A percentile compares a stretch with the other conserved stretches of the same genome.
Conservation (phyloP, 106 monocot species). For the Hemerocallis citrina region DNA sequence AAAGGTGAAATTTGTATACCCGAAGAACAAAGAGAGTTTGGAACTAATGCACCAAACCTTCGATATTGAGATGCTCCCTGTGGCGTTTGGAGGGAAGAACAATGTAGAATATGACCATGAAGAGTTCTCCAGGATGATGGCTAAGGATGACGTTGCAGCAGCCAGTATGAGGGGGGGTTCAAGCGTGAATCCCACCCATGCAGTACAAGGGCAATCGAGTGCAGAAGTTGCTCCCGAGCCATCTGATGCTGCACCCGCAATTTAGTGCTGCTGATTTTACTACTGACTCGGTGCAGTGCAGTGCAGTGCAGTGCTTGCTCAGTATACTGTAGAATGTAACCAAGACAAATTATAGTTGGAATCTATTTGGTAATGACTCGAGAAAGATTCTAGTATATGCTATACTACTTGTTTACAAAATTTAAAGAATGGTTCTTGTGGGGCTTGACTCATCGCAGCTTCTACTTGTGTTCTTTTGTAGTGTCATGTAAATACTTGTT, state of each 20-base stretch:
- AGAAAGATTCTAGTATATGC: no score
- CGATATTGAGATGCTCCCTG: conserved; percentile 4
- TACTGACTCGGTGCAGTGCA: no score
- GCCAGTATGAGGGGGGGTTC: not conserved
- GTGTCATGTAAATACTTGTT: no score
- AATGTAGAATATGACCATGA: conserved; percentile 10
- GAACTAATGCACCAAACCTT: conserved; percentile 12
- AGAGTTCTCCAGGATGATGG: conserved; percentile 16
- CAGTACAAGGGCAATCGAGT: not conserved
- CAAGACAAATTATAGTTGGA: no score
- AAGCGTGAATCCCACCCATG: not conserved
- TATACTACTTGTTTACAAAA: no score
- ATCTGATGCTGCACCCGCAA: not conserved
- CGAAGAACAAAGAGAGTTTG: conserved; percentile 12
- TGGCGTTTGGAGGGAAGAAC: conserved; percentile 13
- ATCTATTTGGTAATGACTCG: no score
- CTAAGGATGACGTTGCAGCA: conserved; percentile 4
- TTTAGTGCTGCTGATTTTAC: no score
- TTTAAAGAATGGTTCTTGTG: no score
- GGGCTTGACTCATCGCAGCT: no score
- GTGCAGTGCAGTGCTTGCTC: no score
- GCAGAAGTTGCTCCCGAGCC: conserved; percentile 5
- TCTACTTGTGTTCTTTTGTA: no score
- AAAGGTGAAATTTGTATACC: conserved; percentile 19
- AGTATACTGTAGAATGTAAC: no score